Evolutionary conservation across 345 rosid species (phyloP), one percentile per base, ranked within the genome.

Genomic region (Erysimum cheiranthoides): DNA sequence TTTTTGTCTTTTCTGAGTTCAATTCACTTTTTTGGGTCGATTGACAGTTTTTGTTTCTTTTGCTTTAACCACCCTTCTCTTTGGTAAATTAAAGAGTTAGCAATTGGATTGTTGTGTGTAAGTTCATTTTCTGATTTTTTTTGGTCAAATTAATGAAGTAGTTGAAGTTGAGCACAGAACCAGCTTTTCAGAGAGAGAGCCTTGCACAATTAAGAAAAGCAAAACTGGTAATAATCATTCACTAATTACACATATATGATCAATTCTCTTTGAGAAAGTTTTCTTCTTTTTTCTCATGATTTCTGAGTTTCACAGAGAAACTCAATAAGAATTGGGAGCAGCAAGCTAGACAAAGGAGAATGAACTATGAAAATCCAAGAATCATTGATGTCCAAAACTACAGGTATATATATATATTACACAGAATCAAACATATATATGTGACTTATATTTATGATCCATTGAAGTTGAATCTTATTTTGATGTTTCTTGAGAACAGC

Each of bases 351-450:
- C 86, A 93, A 60, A 80, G 88, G 53, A 90, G 85, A 76, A 92
- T 87, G 98, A 90, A 95, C 81, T 96, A 90, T 16, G 97, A 95
- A 50, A 91, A 93, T 71, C 98, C 99, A 0, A 82, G 97, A 63
- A 86, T 95, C 78, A 89, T 95, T 61, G 99, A 95, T 82, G 99
- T 95, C 68, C 96, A 95, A 75, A 95, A 90, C 81, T 71, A 91
- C 67, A 95, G 99, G 99, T 95, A 73, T 18, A 13, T 42, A 28
- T 18, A 36, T 17, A n/a, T n/a, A n/a, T n/a, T n/a, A 5, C 9
- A 46, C 5, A 13, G 27, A 63, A 16, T 31, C 8, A 58, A 13
- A 17, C 18, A 57, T 1, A 13, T 1, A 17, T 13, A n/a, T 51
- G 38, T 69, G 18, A 61, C 6, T 52, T 18, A 21, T 66, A 38